Evolutionary conservation across 129 eudicot genomes (phyloP), one percentile per base, ranked within the genome.

Genomic region (Dittrichia graveolens): DNA sequence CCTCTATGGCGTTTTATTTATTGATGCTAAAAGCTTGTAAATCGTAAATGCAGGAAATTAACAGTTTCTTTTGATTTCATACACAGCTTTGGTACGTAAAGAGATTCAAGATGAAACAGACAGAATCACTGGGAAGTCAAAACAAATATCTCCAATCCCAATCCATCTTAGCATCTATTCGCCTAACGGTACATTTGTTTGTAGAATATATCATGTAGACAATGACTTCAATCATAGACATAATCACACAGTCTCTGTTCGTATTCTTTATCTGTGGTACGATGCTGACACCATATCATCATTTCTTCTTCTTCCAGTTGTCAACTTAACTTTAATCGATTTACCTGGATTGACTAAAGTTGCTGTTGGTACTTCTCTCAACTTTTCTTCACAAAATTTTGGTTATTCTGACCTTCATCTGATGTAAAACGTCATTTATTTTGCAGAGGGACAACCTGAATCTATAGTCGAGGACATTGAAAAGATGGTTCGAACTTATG

Each of bases 91-190:
- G 85, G 99, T 94, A 64, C 99, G 99, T 58, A 81, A 86, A 83
- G 99, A 95, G 78, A 95, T 95, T 80, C 80, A 75, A 42, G 99
- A 95, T 81, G 99, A 95, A 83, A 95, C 99, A 71, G 99, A 95
- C 69, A 82, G 97, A 83, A 76, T 95, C 19, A 95, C 99, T 0
- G 97, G 99, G 80, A 88, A 85, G 81, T 40, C 97, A 44, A 95
- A 88, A 75, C 92, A 86, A 72, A 95, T 95, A 57, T 95, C 99
- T 77, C 97, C 96, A 62, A 83, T 95, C 74, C 99, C 99, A 39
- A 95, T 95, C 73, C 99, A 95, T 78, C 96, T 95, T 44, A 95
- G 97, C 83, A 88, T 95, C 66, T 88, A 88, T 78, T 95, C 99
- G 14, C 97, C 99, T 15, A 57, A 86, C 19, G 99, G 99, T 95